Evolutionary conservation across 768 basidiomycete species (phyloP).

Genomic region (Exsudoporus frostii): DNA sequence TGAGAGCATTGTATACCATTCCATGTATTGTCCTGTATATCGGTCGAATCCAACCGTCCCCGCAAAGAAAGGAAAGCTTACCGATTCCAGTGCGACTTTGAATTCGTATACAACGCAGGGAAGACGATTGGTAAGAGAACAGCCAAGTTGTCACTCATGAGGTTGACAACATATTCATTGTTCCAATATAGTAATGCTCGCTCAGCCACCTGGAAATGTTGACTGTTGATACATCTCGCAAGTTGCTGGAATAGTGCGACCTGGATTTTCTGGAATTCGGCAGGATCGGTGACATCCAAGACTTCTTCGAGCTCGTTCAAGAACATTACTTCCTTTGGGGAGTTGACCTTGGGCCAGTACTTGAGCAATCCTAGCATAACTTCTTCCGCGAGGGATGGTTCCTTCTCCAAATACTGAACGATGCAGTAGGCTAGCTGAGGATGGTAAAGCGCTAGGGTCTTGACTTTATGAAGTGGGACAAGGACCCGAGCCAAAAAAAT

Average conservation of each 20-base stretch:
- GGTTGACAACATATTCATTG: conserved; percentile 98
- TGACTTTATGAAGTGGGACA: conserved; percentile 96
- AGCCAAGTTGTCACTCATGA: conserved; percentile 95
- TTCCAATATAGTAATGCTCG: conserved; percentile 98
- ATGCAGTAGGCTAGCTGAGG: conserved; percentile 99
- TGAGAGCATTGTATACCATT: conserved; percentile 98
- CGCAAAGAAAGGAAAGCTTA: conserved; percentile 37
- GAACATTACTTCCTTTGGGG: conserved; percentile 99
- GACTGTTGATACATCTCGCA: conserved; percentile 95
- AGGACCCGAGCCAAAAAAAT: conserved; percentile 92
- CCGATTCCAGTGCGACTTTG: conserved; percentile 99
- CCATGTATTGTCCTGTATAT: conserved; percentile 87
- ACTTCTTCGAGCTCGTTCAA: conserved; percentile 99
- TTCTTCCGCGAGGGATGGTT: conserved; percentile 86
- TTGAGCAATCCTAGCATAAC: conserved; percentile 95
- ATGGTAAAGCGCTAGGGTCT: conserved; percentile 95
- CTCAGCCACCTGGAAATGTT: conserved; percentile 99
- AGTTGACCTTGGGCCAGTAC: conserved; percentile 99
- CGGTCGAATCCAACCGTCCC: conserved; percentile 6
- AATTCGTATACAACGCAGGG: conserved; percentile 93
- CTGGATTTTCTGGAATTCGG: conserved; percentile 96
- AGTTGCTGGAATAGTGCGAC: conserved; percentile 90
- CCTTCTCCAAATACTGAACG: conserved; percentile 98
- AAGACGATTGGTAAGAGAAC: conserved; percentile 94
- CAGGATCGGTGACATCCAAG: conserved; percentile 94